Percentiles rank a stretch among this genome's conserved stretches.
These are phyloP conservation scores for Globisporangium megalacanthum DNA, from an alignment of 352 stramenopile genomes.

Conservation along the genomic window DNA sequence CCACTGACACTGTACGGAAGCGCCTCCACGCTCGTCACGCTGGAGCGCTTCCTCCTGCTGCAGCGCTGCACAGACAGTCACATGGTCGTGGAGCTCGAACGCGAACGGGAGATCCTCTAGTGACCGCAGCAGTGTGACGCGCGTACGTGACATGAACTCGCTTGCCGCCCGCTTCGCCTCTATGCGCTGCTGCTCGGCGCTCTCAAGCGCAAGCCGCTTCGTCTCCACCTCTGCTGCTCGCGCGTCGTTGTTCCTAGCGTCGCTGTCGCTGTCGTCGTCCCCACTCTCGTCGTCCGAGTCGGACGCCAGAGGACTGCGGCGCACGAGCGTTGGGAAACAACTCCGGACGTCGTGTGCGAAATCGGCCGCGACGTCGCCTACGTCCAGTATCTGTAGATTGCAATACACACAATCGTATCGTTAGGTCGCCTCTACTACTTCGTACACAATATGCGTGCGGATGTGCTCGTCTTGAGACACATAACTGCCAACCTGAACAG, in stretches of 20 bases:
- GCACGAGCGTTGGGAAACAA: conserved; percentile 67
- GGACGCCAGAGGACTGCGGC: conserved; percentile 32
- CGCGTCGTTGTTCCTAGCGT: not conserved
- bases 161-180: conserved; percentile 4
- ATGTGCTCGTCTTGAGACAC: conserved; percentile 7
- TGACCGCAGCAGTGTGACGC: conserved; percentile 38
- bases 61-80: conserved; percentile 23
- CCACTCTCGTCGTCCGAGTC: conserved; percentile 24
- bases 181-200: not conserved
- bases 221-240: not conserved
- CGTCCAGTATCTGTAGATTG: conserved; percentile 39
- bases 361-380: conserved; percentile 46
- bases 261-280: not conserved
- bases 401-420: not conserved
- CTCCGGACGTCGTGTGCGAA: conserved; percentile 45
- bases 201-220: conserved; percentile 9
- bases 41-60: conserved; percentile 5
- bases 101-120: conserved; percentile 31
- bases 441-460: conserved; percentile 5
- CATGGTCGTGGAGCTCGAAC: conserved; percentile 31
- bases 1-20: conserved; percentile 27
- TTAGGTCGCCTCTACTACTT: not conserved
- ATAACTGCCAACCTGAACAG: not conserved
- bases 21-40: not conserved
- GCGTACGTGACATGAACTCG: conserved; percentile 28